Percentiles rank a stretch among this genome's conserved stretches.
Conservation (phyloP, 2,329 filamentous ascomycete species). For the Fusarium dimerum region DNA sequence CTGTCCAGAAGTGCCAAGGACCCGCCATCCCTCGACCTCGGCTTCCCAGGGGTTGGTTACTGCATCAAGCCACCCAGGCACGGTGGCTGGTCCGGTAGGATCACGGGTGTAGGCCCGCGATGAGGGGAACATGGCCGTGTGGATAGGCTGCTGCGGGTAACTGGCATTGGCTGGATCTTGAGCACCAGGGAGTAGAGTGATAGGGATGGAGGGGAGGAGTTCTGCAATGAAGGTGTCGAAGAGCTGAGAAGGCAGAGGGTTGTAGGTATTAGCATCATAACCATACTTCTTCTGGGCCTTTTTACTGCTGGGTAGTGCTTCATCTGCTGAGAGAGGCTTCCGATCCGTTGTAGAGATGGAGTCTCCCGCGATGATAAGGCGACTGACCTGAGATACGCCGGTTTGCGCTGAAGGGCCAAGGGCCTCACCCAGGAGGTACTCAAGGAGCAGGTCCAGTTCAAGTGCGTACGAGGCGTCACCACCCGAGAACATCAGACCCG, state of each 20-base stretch:
- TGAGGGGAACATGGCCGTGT: slow-evolving; percentile 85
- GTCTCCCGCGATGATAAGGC: slow-evolving; percentile 90
- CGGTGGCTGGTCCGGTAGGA: slow-evolving; percentile 38
- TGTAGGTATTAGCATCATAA: slow-evolving; percentile 88
- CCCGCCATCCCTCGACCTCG: slow-evolving; percentile 84
- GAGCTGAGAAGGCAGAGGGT: slow-evolving; percentile 78
- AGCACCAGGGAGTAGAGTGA: slow-evolving; percentile 84
- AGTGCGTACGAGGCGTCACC: slow-evolving; percentile 71
- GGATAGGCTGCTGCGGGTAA: slow-evolving; percentile 90
- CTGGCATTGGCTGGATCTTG: slow-evolving; percentile 86
- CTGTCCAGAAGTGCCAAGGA: slow-evolving; percentile 87
- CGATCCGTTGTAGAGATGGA: slow-evolving; percentile 70
- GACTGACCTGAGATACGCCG: slow-evolving; percentile 68
- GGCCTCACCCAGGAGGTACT: slow-evolving; percentile 86
- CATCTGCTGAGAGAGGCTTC: slow-evolving; percentile 31
- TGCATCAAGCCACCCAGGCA: slow-evolving; percentile 77
- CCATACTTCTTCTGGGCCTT: slow-evolving; percentile 78
- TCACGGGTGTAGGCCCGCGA: slow-evolving; percentile 66
- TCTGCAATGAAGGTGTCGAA: slow-evolving; percentile 82
- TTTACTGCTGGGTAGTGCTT: slow-evolving; percentile 45
- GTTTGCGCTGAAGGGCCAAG: slow-evolving; percentile 61
- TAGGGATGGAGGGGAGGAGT: slow-evolving; percentile 80
- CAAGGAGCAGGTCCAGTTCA: slow-evolving; percentile 74
- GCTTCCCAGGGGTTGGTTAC: slow-evolving; percentile 94
- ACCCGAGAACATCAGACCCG: slow-evolving; percentile 82